Evolutionary conservation across 495 filamentous ascomycete genomes (phyloP).

Genomic region (Neurospora sublineolata): DNA sequence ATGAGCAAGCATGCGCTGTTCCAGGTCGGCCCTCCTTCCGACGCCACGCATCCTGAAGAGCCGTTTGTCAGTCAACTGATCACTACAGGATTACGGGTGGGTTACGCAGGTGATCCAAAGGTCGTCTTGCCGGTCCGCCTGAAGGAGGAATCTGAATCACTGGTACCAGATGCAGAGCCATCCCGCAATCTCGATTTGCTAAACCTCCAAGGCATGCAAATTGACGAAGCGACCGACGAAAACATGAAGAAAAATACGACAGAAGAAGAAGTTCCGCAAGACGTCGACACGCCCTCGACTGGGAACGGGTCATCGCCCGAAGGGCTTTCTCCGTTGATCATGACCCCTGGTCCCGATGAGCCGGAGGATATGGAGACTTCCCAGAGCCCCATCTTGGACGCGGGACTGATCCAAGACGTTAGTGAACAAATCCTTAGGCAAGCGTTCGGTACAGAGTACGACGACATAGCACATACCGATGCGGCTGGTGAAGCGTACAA

Average conservation of each 20-base stretch:
- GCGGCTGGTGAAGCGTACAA: slow-evolving; percentile 8
- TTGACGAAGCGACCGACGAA: background rate
- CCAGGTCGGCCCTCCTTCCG: background rate
- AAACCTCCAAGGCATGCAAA: background rate
- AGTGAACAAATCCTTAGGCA: slow-evolving; percentile 14
- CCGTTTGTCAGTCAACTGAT: background rate
- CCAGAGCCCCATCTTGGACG: background rate
- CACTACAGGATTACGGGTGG: background rate
- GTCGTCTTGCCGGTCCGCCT: background rate
- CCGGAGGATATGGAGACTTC: background rate
- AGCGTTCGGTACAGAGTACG: slow-evolving; percentile 14
- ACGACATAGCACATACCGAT: slow-evolving; percentile 12
- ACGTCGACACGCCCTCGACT: background rate
- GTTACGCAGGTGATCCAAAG: background rate
- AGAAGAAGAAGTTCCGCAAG: background rate
- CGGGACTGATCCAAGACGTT: slow-evolving; percentile 11
- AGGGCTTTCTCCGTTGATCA: background rate
- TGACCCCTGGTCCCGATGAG: background rate
- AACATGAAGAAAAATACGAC: background rate
- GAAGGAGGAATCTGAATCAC: background rate
- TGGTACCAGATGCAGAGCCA: background rate
- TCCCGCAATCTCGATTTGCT: background rate
- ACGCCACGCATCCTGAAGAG: background rate
- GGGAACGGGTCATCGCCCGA: background rate
- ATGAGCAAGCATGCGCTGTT: background rate